Evolutionary conservation across 2,329 filamentous ascomycete species (phyloP), one percentile per base, ranked within the genome.

Genomic region (Xylariaceae sp.): DNA sequence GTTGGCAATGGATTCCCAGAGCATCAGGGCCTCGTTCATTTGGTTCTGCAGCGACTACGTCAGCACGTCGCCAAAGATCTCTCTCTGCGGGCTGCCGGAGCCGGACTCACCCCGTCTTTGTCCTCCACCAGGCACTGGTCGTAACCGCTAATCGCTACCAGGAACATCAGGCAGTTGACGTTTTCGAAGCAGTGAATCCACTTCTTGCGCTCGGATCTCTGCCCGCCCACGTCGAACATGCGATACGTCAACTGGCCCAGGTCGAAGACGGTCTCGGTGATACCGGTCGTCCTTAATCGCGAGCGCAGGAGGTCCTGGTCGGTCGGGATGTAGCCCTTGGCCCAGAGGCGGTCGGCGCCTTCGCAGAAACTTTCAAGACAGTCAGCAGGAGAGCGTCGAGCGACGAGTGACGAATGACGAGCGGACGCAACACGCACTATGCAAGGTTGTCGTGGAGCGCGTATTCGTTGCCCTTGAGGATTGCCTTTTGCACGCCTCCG

Each of bases 121-220:
- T 96, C 90, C 64, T 96, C 90, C 3, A 95, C 87, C 31, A 96
- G 67, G 52, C 89, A 94, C 60, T 96, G 92, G 56, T 96, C 90
- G 59, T 95, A 96, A 39, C 90, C 90, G 44, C 88, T 94, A 49
- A 96, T 89, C 30, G 90, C 89, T 33, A 94, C 90, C 46, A 96
- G 74, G 64, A 96, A 96, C 25, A 96, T 69, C 34, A 96, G 70
- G 47, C 86, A 89, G 53, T 92, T 88, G 42, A 94, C 88, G 45
- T 92, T 92, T 58, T 94, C 88, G 56, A 94, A 94, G 56, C 88
- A 92, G 59, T 94, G 88, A 43, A 94, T 94, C 88, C 88, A 94
- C 68, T 94, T 94, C 73, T 94, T 94, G 42, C 88, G 82, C 62
- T 94, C 88, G 18, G 88, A 94, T 50, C 88, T 73, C 58, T 94